Evolutionary conservation across 2,329 filamentous ascomycete species (phyloP).

Genomic region (Colletotrichum costaricense): DNA sequence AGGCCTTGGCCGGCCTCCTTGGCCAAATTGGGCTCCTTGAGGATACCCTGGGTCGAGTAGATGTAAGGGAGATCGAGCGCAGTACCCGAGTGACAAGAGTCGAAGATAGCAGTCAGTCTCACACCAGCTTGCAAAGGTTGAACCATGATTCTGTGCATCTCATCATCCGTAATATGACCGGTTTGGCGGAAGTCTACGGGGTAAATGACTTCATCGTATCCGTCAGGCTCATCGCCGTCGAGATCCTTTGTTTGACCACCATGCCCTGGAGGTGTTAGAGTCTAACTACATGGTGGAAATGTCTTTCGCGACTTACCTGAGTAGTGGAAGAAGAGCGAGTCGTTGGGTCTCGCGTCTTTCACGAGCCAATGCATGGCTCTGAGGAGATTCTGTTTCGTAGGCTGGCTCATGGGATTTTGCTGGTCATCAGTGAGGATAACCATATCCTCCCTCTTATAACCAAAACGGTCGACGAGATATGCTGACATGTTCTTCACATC

Average conservation of each 20-base stretch:
- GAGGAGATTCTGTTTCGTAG: conserved; percentile 94
- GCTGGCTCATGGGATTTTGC: conserved; percentile 96
- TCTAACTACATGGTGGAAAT: conserved; percentile 16
- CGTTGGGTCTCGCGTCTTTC: conserved; percentile 91
- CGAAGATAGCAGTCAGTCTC: conserved; percentile 71
- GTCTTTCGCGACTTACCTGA: conserved; percentile 71
- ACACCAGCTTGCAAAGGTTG: conserved; percentile 66
- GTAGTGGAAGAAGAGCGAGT: conserved; percentile 98
- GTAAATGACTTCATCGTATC: conserved; percentile 86
- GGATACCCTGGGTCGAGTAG: conserved; percentile 75
- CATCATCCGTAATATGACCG: conserved; percentile 86
- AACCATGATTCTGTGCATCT: conserved; percentile 82
- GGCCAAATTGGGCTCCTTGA: conserved; percentile 76
- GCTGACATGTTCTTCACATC: conserved; percentile 97
- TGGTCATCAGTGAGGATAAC: conserved; percentile 96
- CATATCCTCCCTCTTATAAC: conserved; percentile 96
- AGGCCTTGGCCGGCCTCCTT: conserved; percentile 75
- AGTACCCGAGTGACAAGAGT: conserved; percentile 75
- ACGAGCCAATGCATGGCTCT: conserved; percentile 98
- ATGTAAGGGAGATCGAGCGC: conserved; percentile 75
- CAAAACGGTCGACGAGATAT: conserved; percentile 89
- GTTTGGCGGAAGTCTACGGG: conserved; percentile 83
- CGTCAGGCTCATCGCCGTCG: conserved; percentile 84
- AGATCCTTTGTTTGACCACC: conserved; percentile 85
- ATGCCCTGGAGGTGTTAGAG: conserved; percentile 63